Percentiles rank a stretch among this genome's conserved stretches.
Conservation (phyloP, 495 filamentous ascomycete species). For the Apiosordaria backusii region DNA sequence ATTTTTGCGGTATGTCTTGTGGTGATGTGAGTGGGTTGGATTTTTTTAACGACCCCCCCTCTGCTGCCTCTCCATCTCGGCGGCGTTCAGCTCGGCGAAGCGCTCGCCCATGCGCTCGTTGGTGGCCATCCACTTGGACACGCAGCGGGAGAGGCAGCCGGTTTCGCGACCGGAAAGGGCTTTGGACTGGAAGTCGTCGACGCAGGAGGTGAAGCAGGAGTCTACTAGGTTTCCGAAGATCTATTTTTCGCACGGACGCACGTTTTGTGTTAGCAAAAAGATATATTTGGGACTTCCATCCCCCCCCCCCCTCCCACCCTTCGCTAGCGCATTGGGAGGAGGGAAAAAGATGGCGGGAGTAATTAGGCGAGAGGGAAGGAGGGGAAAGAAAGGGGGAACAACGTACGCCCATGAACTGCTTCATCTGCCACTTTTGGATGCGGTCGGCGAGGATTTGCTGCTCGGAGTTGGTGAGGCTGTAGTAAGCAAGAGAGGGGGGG, state of each 20-base stretch:
- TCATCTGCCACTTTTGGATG: conserved; percentile 96
- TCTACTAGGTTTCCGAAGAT: conserved; percentile 96
- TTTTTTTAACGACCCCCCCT: not conserved
- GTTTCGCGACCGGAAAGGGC: conserved; percentile 81
- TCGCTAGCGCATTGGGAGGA: too few relatives aligned
- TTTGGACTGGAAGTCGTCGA: conserved; percentile 98
- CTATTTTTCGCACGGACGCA: conserved; percentile 43
- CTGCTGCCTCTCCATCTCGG: conserved; percentile 53
- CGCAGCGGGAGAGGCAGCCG: conserved; percentile 86
- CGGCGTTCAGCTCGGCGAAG: conserved; percentile 91
- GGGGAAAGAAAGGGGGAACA: not conserved
- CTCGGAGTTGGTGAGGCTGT: conserved; percentile 70
- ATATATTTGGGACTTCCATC: not conserved
- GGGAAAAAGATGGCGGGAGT: conserved; percentile 9
- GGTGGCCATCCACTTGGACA: conserved; percentile 89
- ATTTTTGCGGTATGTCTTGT: too few relatives aligned
- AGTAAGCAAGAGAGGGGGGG: too few relatives aligned
- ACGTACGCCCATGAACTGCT: conserved; percentile 94
- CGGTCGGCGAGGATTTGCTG: conserved; percentile 86
- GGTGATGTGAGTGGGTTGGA: not conserved
- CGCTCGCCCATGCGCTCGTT: conserved; percentile 81
- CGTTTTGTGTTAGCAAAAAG: conserved; percentile 3
- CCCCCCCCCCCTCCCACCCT: too few relatives aligned
- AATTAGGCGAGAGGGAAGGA: not conserved
- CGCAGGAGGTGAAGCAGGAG: conserved; percentile 92